A percentile compares a stretch with the other conserved stretches of the same genome.
These are phyloP conservation scores for Scheffersomyces stambukii DNA, from an alignment of 1,139 yeast genomes.

Conservation along the genomic window DNA sequence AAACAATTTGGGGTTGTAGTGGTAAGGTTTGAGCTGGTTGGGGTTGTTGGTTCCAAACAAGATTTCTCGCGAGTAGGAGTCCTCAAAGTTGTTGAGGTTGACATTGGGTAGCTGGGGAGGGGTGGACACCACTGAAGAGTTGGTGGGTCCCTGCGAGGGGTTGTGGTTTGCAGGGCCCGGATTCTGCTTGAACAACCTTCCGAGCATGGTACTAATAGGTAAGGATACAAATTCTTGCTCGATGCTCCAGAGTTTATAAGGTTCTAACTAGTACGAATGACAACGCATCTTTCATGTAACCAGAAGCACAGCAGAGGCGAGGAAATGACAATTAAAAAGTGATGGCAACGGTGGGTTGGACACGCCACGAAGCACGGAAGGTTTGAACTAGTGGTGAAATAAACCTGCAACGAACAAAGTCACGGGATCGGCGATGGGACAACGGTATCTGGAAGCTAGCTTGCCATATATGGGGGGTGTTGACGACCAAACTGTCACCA, in stretches of 20 bases:
- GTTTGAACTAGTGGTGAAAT: too few species aligned
- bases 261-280: too few species aligned
- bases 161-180: constrained; percentile 8
- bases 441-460: too few species aligned
- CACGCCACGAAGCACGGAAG: too few species aligned
- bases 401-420: too few species aligned
- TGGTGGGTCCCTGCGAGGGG: constrained; percentile 9
- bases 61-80: constrained; percentile 39
- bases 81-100: constrained; percentile 30
- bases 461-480: too few species aligned
- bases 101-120: constrained; percentile 11
- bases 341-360: too few species aligned
- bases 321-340: too few species aligned
- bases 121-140: constrained; percentile 10
- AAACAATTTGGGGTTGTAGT: constrained; percentile 32
- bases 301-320: too few species aligned
- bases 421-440: too few species aligned
- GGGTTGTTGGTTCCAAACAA: constrained; percentile 39
- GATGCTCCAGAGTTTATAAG: too few species aligned
- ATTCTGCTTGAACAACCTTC: constrained; percentile 25
- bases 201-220: constrained; percentile 18
- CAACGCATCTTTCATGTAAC: neutral
- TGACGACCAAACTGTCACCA: too few species aligned
- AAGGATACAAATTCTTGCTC: neutral
- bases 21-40: constrained; percentile 24